Evolutionary conservation across 2,329 filamentous ascomycete genomes (phyloP).

Genomic region (Leptographium radiaticola): DNA sequence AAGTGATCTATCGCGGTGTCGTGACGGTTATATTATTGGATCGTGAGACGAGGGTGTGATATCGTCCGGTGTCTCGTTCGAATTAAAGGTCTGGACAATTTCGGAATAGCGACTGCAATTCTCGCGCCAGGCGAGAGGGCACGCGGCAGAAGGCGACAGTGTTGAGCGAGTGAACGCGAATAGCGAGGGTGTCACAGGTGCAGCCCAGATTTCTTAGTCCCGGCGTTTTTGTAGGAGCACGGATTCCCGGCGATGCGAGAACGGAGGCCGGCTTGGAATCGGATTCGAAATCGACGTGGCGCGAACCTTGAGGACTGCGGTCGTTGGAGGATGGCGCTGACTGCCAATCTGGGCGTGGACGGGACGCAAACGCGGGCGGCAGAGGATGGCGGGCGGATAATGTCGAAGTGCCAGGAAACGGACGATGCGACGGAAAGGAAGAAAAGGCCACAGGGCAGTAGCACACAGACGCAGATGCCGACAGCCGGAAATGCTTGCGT

Average conservation of each 20-base stretch:
- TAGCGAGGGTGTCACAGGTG: not conserved
- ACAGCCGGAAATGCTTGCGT: not conserved
- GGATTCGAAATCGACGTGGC: not conserved
- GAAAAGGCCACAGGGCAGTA: not conserved
- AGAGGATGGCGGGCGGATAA: not conserved
- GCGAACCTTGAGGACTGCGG: not conserved
- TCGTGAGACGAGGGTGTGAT: not conserved
- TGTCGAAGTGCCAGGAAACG: not conserved
- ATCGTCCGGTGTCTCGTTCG: not conserved
- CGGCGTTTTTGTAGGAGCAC: not conserved
- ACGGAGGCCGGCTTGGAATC: not conserved
- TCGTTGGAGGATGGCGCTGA: not conserved
- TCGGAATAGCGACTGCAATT: not conserved
- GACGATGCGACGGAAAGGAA: not conserved
- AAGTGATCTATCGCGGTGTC: not conserved
- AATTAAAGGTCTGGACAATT: not conserved
- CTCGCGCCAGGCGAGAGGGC: slow-evolving; percentile 9
- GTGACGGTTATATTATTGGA: not conserved
- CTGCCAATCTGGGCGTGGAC: not conserved
- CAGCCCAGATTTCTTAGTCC: not conserved
- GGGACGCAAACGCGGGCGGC: not conserved
- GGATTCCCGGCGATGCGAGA: not conserved
- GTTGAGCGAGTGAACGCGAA: not conserved
- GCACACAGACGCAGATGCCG: slow-evolving; percentile 1
- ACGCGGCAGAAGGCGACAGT: not conserved